Evolutionary conservation across 352 stramenopile species (phyloP), one percentile per base, ranked within the genome.

Genomic region (Blastocystis sp.): DNA sequence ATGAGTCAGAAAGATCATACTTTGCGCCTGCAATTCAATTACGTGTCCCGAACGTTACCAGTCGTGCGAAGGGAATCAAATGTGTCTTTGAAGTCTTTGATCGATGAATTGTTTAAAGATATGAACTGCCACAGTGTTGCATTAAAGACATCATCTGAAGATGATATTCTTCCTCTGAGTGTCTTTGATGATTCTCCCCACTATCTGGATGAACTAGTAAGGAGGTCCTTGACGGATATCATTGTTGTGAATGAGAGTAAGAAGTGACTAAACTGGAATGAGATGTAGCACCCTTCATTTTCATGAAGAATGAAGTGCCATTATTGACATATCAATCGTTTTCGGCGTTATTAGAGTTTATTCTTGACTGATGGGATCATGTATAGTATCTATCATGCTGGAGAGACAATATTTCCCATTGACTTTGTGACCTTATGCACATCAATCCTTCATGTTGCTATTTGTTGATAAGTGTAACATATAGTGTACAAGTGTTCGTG

Each of bases 121-220:
- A 74, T 74, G 63, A 4, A 74, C 27, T 74, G 63, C 32, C 63
- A 51, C 24, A 52, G 63, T 46, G 51, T 74, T 32, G 63, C 63
- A 0, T 12, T 74, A 7, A 46, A 27, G 32, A 11, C 32, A 1
- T 43, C 27, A 6, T 27, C n/a, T 3, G n/a, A 43, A 52, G 12
- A 27, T 14, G 63, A 74, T 21, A 74, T 74, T 3, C 21, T 74
- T 1, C 42, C 42, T 51, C 63, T 74, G 24, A 27, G 9, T 12
- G 24, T 51, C 32, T 27, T 74, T 12, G 32, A 14, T n/a, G 35
- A 69, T 32, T 32, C 35, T 69, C 59, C 21, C 59, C 21, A 32
- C 14, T 46, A 46, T 32, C 59, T 69, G 1, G 16, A 37, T 21
- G 24, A 69, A 7, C 35, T 69, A 42, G 59, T 32, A 21, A 69